Conservation (phyloP, 305 asterid species). For the Salvia sclarea region DNA sequence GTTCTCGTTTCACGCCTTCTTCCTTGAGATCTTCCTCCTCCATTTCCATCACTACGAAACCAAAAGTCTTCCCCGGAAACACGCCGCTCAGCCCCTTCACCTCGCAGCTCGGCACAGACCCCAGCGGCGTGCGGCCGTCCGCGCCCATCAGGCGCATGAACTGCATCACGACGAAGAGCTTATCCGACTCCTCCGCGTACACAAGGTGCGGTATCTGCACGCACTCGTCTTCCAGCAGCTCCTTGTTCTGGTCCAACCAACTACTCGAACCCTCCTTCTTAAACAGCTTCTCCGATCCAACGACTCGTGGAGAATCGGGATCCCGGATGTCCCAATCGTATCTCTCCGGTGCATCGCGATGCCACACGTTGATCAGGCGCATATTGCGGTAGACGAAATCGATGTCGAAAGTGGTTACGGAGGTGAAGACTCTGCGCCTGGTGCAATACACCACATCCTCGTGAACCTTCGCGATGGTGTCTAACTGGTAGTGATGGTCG, state of each 20-base stretch:
- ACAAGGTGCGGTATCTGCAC: background rate
- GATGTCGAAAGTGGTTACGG: background rate
- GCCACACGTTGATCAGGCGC: too few species aligned
- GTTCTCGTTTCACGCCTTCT: background rate
- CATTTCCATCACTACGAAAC: background rate
- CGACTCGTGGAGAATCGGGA: background rate
- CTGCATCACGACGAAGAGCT: background rate
- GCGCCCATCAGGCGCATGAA: background rate
- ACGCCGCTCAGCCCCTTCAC: background rate
- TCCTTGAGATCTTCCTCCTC: background rate
- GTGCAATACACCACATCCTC: constrained; percentile 2
- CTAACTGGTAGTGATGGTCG: background rate
- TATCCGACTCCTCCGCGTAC: background rate
- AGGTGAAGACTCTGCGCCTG: background rate
- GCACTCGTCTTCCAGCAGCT: background rate
- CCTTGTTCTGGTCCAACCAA: background rate
- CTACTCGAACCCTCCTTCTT: too few species aligned
- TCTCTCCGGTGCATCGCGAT: background rate
- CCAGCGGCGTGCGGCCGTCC: background rate
- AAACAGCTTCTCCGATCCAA: background rate
- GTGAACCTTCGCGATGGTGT: background rate
- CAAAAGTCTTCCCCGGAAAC: background rate
- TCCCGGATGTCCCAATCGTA: background rate
- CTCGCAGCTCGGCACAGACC: background rate
- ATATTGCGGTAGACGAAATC: background rate